A percentile compares a stretch with the other conserved stretches of the same genome.
Conservation (phyloP, 2,329 filamentous ascomycete genomes). For the Trichoderma atrobrunneum region DNA sequence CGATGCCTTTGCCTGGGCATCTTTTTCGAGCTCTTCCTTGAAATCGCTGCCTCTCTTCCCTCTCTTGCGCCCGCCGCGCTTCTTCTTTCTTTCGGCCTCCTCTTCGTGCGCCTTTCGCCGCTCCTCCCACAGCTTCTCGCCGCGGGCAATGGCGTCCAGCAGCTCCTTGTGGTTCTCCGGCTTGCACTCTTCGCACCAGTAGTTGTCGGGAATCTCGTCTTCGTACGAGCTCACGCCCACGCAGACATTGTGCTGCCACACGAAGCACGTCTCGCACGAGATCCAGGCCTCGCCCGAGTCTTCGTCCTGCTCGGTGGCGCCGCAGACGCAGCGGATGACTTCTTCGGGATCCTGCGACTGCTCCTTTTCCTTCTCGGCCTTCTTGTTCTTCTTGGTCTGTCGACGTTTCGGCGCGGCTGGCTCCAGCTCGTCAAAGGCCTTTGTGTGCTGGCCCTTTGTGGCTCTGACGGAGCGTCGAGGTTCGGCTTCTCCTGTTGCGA, state of each 20-base stretch:
- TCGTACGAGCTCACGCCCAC: constrained; percentile 79
- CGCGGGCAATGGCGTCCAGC: constrained; percentile 71
- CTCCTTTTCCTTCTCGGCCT: constrained; percentile 60
- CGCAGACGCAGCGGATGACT: constrained; percentile 90
- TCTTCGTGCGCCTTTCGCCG: constrained; percentile 61
- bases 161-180: constrained; percentile 81
- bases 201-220: constrained; percentile 75
- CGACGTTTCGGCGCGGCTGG: constrained; percentile 54
- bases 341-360: constrained; percentile 59
- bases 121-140: constrained; percentile 84
- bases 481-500: constrained; percentile 56
- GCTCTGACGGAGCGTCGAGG: constrained; percentile 90
- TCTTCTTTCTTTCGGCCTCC: constrained; percentile 57
- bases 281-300: constrained; percentile 92
- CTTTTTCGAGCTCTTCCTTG: constrained; percentile 58
- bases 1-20: constrained; percentile 38
- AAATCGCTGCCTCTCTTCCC: constrained; percentile 64
- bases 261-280: constrained; percentile 85
- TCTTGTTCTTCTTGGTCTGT: constrained; percentile 51
- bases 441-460: constrained; percentile 93
- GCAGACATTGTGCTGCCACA: constrained; percentile 97
- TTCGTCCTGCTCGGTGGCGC: constrained; percentile 79
- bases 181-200: constrained; percentile 88
- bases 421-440: constrained; percentile 77
- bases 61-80: constrained; percentile 61